phyloP scores from a whole-genome alignment of 1,139 yeast species.

The Candida dubliniensis region DNA sequence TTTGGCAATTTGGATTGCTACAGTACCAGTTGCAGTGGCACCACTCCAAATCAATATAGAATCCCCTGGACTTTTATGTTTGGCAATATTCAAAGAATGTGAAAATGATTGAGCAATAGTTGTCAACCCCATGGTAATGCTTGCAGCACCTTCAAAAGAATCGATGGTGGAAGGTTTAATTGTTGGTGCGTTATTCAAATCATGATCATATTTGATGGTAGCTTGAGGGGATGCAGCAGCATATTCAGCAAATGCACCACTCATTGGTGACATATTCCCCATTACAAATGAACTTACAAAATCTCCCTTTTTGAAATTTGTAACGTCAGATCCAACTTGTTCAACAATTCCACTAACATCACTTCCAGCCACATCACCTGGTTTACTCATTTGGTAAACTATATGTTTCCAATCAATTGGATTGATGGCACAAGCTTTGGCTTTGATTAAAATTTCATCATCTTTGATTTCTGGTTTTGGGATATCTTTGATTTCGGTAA shows the following conservation, averaged over 20 bases:
- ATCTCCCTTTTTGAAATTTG: conserved; percentile 54
- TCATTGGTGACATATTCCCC: conserved; percentile 29
- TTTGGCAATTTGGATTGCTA: conserved; percentile 58
- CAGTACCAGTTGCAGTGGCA: conserved; percentile 54
- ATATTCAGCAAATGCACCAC: conserved; percentile 66
- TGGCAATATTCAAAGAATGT: conserved; percentile 23
- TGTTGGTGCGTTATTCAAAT: conserved; percentile 5
- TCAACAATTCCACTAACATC: conserved; percentile 62
- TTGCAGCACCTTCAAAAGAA: conserved; percentile 63
- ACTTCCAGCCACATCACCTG: conserved; percentile 54
- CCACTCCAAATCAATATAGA: conserved; percentile 63
- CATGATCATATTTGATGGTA: conserved; percentile 29
- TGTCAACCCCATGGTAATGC: conserved; percentile 50
- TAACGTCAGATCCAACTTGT: conserved; percentile 54
- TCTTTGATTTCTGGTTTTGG: conserved; percentile 40
- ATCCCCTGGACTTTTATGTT: conserved; percentile 20
- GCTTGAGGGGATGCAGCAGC: conserved; percentile 38
- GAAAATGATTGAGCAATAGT: conserved; percentile 43
- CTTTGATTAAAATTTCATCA: conserved; percentile 51
- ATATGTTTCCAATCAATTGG: conserved; percentile 76
- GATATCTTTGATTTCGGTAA: conserved; percentile 20
- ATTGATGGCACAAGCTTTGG: conserved; percentile 62
- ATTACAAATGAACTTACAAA: conserved; percentile 25
- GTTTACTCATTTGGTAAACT: conserved; percentile 16
- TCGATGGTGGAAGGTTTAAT: conserved; percentile 32